A percentile compares a stretch with the other conserved stretches of the same genome.
These are phyloP conservation scores for Juglanconis juglandina DNA, from an alignment of 2,329 filamentous ascomycete genomes.

Conservation along the genomic window DNA sequence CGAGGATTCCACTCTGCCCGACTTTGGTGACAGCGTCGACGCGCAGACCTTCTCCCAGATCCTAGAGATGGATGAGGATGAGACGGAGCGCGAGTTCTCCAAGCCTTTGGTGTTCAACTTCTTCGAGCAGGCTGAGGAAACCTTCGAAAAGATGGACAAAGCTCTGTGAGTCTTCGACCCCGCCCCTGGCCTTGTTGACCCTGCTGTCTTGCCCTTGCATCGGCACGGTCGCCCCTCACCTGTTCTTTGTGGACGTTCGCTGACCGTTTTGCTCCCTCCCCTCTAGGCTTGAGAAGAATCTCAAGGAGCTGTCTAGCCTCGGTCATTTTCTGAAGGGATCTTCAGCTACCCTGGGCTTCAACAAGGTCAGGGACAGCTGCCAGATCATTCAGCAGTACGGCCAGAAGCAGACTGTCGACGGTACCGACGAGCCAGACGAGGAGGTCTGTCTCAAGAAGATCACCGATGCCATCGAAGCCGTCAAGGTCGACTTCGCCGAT, in stretches of 20 bases:
- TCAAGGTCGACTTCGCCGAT: constrained; percentile 73
- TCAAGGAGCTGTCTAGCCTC: constrained; percentile 73
- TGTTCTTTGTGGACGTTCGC: background rate
- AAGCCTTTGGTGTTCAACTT: constrained; percentile 85
- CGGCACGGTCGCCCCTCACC: background rate
- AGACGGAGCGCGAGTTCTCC: constrained; percentile 82
- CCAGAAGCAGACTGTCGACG: constrained; percentile 75
- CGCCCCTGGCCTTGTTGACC: background rate
- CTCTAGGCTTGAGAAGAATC: constrained; percentile 63
- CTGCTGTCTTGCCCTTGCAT: background rate
- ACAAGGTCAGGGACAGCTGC: constrained; percentile 87
- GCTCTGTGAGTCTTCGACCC: constrained; percentile 64
- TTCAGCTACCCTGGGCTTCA: constrained; percentile 86
- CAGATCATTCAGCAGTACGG: constrained; percentile 96
- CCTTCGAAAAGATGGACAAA: constrained; percentile 79
- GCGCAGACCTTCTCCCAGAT: constrained; percentile 84
- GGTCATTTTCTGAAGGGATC: constrained; percentile 98
- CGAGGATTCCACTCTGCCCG: constrained; percentile 42
- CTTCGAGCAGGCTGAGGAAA: constrained; percentile 84
- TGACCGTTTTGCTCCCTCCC: constrained; percentile 1
- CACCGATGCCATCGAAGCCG: constrained; percentile 63
- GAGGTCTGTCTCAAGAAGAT: constrained; percentile 68
- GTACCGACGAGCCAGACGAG: constrained; percentile 63
- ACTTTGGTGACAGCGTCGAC: constrained; percentile 77
- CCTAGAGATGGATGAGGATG: constrained; percentile 95